Evolutionary conservation across 1,139 yeast genomes (phyloP), one percentile per base, ranked within the genome.

Genomic region (Taiozyma sp.): DNA sequence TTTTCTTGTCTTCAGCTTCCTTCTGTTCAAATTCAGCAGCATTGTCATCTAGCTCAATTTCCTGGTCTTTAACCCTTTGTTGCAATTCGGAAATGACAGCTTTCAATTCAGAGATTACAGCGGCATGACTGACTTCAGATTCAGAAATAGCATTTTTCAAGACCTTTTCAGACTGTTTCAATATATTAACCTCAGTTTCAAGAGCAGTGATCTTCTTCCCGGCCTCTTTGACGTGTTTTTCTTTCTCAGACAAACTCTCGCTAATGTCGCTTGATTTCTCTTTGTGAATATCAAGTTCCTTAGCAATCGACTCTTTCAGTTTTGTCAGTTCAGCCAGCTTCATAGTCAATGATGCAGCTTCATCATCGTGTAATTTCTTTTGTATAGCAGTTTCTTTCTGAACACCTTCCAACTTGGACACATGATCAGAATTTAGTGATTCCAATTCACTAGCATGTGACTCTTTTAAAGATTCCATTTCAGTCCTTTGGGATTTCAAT

Each of bases 11-110:
- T 4, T 53, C 55, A 32, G 52, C 46, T 26, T 61, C 60, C 28
- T 59, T 53, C 4, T 50, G 47, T 26, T 58, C 60, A 19, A 50
- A 50, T 46, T 61, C 63, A 6, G 50, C 46, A 3, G 60, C 60
- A 16, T 51, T 28, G 3, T 56, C 62, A 45, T 61, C 62, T 3
- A 61, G 52, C 39, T 60, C 62, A 11, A 52, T 44, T 42, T 58
- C 63, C 2, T 58, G 49, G 5, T 39, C 37, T 3, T 37, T 16
- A 22, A 48, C 48, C 1, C 43, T 35, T 19, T 44, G 47, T 13
- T 11, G 30, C 5, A 43, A 8, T n/a, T 40, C 30, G 19, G 14
- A 16, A 21, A 21, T 49, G 7, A 49, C 37, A 3, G 45, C 13
- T 19, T 46, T 43, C 29, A 48, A 29, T 9, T 45, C 48, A 4